Evolutionary conservation across 441 rosid genomes (phyloP).

Genomic region (Pelargonium cotyledonis): DNA sequence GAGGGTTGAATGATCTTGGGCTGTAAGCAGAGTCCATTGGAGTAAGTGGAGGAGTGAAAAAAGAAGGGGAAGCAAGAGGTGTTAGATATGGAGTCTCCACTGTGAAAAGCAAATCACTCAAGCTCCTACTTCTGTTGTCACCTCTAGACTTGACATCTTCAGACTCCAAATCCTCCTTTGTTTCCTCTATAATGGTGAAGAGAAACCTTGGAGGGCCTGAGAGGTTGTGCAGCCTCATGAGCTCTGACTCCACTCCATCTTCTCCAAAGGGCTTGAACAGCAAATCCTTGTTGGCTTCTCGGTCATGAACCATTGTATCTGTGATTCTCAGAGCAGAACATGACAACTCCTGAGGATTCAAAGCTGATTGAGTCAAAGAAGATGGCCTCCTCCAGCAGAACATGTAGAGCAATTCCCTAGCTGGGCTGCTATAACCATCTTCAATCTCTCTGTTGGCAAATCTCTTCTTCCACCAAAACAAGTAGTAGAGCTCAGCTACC

Average conservation of each 20-base stretch:
- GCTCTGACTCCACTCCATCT: conserved; percentile 34
- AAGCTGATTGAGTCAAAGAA: conserved; percentile 32
- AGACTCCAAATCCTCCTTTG: conserved; percentile 84
- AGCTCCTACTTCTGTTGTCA: conserved; percentile 41
- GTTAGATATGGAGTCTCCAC: conserved; percentile 82
- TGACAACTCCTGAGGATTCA: conserved; percentile 32
- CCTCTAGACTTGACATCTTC: conserved; percentile 57
- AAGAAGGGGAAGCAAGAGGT: conserved; percentile 77
- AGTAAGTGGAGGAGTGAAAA: conserved; percentile 83
- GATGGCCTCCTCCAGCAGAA: conserved; percentile 62
- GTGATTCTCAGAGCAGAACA: conserved; percentile 28
- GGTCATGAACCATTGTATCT: conserved; percentile 33
- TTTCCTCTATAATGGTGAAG: conserved; percentile 81
- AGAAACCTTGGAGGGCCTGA: conserved; percentile 77
- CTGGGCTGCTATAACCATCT: conserved; percentile 56
- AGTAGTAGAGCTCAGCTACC: conserved; percentile 69
- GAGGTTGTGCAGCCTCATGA: conserved; percentile 44
- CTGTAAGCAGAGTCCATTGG: conserved; percentile 34
- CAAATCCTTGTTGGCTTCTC: conserved; percentile 35
- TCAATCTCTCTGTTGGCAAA: conserved; percentile 33
- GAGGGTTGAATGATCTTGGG: conserved; percentile 37
- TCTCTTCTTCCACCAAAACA: conserved; percentile 86
- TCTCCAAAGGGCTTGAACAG: conserved; percentile 34
- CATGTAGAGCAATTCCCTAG: conserved; percentile 63
- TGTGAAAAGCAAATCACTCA: conserved; percentile 58